Evolutionary conservation across 805 yeast genomes (phyloP), one percentile per base, ranked within the genome.

Genomic region (Teunomyces funiuensis): DNA sequence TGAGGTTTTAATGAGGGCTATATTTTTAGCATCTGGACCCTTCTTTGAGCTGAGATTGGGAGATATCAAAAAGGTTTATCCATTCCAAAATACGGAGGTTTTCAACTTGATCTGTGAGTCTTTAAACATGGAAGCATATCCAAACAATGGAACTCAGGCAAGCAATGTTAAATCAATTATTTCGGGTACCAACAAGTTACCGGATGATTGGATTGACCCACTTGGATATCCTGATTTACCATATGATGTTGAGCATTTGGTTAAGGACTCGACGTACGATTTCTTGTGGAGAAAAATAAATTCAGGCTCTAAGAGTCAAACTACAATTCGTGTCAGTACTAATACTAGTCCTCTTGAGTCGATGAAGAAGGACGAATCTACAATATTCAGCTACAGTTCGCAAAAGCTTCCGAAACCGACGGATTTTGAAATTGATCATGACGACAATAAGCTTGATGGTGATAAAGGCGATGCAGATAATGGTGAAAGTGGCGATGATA

Each of bases 11-110:
- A 89, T 89, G 96, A 67, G 96, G 38, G 89, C 96, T 0, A 52
- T 87, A 7, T 90, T 91, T 58, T 52, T 88, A 29, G 95, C 84
- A 0, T 60, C 73, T 1, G 98, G 98, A 0, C 97, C 97, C 0
- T 85, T 74, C 54, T 89, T 90, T 60, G 55, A 63, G 28, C 44
- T 52, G 17, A 63, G 57, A 28, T 61, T 70, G 14, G 62, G 70
- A 5, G 39, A 40, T 11, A 47, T 51, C 6, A 47, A 47, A 40
- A 67, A 67, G 49, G 65, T 79, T 16, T 59, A 65, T 46, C 96
- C 96, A 3, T 85, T 90, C 53, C 64, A 72, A 8, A 91, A 88
- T 58, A 68, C 76, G 10, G 86, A 88, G 45, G 72, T 90, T 4
- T 90, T 88, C 61, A 79, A 83, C 49, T 71, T 90, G 17, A 44